Evolutionary conservation across 345 rosid genomes (phyloP).

Genomic region (Heritiera fomes): DNA sequence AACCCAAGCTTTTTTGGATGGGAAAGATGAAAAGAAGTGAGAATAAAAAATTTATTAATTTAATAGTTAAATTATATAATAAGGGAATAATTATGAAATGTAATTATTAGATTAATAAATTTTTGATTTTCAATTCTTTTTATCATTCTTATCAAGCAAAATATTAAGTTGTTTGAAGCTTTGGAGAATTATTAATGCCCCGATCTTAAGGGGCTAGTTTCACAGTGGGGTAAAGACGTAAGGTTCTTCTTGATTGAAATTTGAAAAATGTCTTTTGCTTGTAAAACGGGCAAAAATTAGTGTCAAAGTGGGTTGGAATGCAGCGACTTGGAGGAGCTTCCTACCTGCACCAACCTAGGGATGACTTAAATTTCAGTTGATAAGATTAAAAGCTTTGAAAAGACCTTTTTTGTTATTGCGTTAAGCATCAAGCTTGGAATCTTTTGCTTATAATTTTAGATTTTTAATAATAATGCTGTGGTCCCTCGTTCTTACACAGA

Average conservation of each 20-base stretch:
- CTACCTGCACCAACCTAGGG: not conserved
- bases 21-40: too few relatives aligned
- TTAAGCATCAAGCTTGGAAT: not conserved
- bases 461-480: not conserved
- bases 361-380: conserved; percentile 1
- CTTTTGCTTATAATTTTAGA: not conserved
- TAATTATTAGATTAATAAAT: too few relatives aligned
- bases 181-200: not conserved
- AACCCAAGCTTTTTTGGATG: not conserved
- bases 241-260: not conserved
- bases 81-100: too few relatives aligned
- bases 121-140: too few relatives aligned
- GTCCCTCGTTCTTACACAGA: conserved; percentile 15
- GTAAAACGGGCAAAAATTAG: conserved; percentile 14
- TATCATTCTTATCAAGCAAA: not conserved
- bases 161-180: not conserved
- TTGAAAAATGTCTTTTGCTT: conserved; percentile 17
- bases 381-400: not conserved
- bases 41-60: too few relatives aligned
- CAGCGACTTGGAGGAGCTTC: conserved; percentile 15
- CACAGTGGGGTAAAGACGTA: too few relatives aligned
- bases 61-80: too few relatives aligned
- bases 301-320: not conserved
- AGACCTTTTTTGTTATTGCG: too few relatives aligned
- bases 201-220: not conserved